Evolutionary conservation across 805 yeast genomes (phyloP).

Genomic region (Tetrapisispora fleetii): DNA sequence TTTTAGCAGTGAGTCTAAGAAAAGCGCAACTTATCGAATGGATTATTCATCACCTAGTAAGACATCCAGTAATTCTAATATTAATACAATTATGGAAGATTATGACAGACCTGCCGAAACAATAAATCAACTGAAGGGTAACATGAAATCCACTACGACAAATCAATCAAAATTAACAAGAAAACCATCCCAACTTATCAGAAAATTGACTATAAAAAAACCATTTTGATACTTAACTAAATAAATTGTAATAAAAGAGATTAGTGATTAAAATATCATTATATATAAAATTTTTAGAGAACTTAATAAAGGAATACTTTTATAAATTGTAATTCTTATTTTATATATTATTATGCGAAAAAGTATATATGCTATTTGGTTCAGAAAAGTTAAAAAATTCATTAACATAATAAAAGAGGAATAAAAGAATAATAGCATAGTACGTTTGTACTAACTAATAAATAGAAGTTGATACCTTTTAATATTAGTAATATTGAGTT

Average conservation of each 20-base stretch:
- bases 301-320: no score
- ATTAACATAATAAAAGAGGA: no score
- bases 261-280: no score
- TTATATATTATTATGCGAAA: no score
- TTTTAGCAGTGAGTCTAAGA: not conserved
- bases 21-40: not conserved
- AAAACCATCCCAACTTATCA: constrained; percentile 29
- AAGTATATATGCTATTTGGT: no score
- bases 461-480: no score
- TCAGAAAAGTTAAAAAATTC: no score
- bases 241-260: not conserved
- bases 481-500: no score
- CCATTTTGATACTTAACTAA: constrained; percentile 9
- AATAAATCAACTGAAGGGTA: constrained; percentile 28
- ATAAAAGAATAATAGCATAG: no score
- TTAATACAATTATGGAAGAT: constrained; percentile 26
- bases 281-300: no score
- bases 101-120: constrained; percentile 33
- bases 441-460: no score
- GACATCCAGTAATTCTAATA: not conserved
- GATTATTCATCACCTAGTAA: not conserved
- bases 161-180: constrained; percentile 26
- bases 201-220: constrained; percentile 16
- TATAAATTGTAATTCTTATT: no score
- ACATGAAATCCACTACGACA: constrained; percentile 22